A percentile compares a stretch with the other conserved stretches of the same genome.
Conservation (phyloP, 768 basidiomycete genomes). For the Boletellus ananas region DNA sequence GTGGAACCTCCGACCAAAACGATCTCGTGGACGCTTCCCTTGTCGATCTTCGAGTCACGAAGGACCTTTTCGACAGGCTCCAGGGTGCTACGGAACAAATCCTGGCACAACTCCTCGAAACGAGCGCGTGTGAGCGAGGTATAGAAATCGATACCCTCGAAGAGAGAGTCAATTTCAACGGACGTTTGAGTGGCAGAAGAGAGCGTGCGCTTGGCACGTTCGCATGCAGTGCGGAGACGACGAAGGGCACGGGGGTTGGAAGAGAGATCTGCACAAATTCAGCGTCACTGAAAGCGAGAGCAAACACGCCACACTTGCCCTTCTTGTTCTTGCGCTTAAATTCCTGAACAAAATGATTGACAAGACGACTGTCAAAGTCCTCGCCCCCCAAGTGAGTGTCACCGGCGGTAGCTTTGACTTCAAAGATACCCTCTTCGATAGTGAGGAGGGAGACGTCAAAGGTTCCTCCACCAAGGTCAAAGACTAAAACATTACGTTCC, state of each 20-base stretch:
- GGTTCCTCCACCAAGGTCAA: too few species aligned
- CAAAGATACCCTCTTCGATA: too few species aligned
- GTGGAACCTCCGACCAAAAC: slow-evolving; percentile 98
- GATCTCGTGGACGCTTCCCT: slow-evolving; percentile 92
- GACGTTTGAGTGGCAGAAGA: slow-evolving; percentile 95
- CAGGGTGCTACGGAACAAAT: slow-evolving; percentile 87
- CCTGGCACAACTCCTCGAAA: slow-evolving; percentile 96
- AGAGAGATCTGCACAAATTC: slow-evolving; percentile 62
- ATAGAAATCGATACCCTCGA: slow-evolving; percentile 98
- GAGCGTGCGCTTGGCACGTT: slow-evolving; percentile 97
- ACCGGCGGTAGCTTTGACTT: too few species aligned
- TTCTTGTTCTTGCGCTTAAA: too few species aligned
- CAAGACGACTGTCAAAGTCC: too few species aligned
- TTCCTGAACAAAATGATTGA: too few species aligned
- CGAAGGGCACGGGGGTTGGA: slow-evolving; percentile 92
- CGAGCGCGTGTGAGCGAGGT: slow-evolving; percentile 97
- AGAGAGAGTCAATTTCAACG: slow-evolving; percentile 97
- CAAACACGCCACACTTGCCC: too few species aligned
- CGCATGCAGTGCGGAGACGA: slow-evolving; percentile 96
- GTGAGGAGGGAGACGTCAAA: too few species aligned
- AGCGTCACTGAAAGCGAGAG: background rate
- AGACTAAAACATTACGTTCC: slow-evolving; percentile 95
- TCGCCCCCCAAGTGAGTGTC: too few species aligned
- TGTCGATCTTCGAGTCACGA: slow-evolving; percentile 97
- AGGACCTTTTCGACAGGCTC: slow-evolving; percentile 98